Conservation (phyloP, 2,329 filamentous ascomycete species). For the Cercospora sojina region DNA sequence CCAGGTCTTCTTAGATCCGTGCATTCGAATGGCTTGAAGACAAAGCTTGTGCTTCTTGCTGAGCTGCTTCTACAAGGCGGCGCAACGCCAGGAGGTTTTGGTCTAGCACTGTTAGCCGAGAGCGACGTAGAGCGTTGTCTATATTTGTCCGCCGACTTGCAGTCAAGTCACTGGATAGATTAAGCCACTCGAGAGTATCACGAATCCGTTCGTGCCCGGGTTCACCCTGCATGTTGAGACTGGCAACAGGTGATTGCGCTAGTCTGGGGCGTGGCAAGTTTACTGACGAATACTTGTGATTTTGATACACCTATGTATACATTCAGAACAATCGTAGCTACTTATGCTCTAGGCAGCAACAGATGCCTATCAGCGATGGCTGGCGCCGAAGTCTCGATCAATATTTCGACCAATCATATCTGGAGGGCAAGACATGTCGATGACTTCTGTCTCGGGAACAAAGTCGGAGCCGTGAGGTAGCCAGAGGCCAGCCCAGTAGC, state of each 20-base stretch:
- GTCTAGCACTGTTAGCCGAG: not conserved
- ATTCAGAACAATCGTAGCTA: not conserved
- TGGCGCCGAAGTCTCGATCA: not conserved
- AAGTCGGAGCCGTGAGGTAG: too few relatives aligned
- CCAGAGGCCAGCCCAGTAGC: too few relatives aligned
- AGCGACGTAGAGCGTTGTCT: not conserved
- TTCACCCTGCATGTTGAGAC: not conserved
- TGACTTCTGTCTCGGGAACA: too few relatives aligned
- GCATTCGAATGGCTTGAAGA: not conserved
- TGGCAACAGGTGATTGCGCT: not conserved
- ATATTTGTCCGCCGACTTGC: not conserved
- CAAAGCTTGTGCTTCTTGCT: not conserved
- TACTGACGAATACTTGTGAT: not conserved
- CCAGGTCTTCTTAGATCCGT: not conserved
- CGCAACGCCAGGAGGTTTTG: not conserved
- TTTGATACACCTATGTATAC: not conserved
- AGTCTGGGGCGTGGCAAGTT: not conserved
- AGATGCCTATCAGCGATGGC: not conserved
- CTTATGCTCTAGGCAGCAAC: not conserved
- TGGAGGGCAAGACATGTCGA: too few relatives aligned
- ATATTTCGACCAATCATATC: too few relatives aligned
- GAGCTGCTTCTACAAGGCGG: not conserved
- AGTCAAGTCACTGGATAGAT: not conserved
- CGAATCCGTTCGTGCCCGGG: not conserved
- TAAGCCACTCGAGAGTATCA: not conserved